Evolutionary conservation across 768 basidiomycete genomes (phyloP), one percentile per base, ranked within the genome.

Genomic region (Suillus clintonianus): DNA sequence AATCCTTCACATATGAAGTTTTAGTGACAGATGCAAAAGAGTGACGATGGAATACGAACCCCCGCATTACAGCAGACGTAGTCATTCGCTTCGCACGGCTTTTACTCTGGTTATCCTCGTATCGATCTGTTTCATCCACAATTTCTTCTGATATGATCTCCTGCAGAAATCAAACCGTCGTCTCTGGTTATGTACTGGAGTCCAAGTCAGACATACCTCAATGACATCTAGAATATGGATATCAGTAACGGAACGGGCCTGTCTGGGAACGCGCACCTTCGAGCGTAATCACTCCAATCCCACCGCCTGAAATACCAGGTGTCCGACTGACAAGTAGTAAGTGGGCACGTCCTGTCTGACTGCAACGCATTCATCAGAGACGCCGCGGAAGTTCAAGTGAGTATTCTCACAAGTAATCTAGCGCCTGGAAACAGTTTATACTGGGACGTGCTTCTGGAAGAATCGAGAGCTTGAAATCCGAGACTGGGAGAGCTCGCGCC

Each of bases 91-190:
- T 88, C 0, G 92, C 95, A 9, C 82, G 79, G 63, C 83, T 83
- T 72, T 95, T 95, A 59, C 87, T 89, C 55, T 88, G 88, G 71
- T 97, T 97, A 68, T 94, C 92, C 67, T 92, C 88, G 68, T 91
- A 96, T 32, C 88, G 83, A 77, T 97, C 95, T 3, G 95, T 97
- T 76, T 97, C 95, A 70, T 97, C 95, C 37, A 97, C 91, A 60
- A 97, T 97, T 74, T 97, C 96, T 77, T 97, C 95, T 0, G 91
- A 89, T 22, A 98, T 93, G 65, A 99, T 97, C 83, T 97, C 95
- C 84, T 93, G 76, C 66, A 27, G 4, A 27, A 72, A 74, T n/a
- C 3, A 60, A 45, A 61, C 19, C 64, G 43, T 61, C 4, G 59
- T 11, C 13, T 30, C 55, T 32, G 61, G 42, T 34, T 17, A 47